Evolutionary conservation across 176 grass and related monocot genomes (phyloP).

Genomic region (Zea mays): Zm-B73-REFERENCE-NAM-5.0 NC_050104.1:101867501-101868000

Average conservation of each 20-base stretch:
- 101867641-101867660: constrained; percentile 48
- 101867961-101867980: no score
- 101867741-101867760: neutral
- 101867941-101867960: no score
- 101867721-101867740: no score
- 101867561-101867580: constrained; percentile 16
- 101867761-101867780: neutral
- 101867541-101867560: no score
- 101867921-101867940: no score
- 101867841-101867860: no score
- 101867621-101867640: constrained; percentile 68
- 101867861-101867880: constrained; percentile 21
- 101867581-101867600: constrained; percentile 61
- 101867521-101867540: no score
- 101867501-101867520: no score
- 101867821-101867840: constrained; percentile 49
- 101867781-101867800: constrained; percentile 46
- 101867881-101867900: constrained; percentile 65
- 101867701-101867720: neutral
- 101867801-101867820: constrained; percentile 76
- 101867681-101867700: neutral
- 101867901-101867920: no score
- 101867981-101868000: no score
- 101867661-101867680: constrained; percentile 50
- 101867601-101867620: constrained; percentile 74